Base-by-base conservation (phyloP, 2,329 filamentous ascomycete species). In the Ceratocystiopsis brevicomis region DNA sequence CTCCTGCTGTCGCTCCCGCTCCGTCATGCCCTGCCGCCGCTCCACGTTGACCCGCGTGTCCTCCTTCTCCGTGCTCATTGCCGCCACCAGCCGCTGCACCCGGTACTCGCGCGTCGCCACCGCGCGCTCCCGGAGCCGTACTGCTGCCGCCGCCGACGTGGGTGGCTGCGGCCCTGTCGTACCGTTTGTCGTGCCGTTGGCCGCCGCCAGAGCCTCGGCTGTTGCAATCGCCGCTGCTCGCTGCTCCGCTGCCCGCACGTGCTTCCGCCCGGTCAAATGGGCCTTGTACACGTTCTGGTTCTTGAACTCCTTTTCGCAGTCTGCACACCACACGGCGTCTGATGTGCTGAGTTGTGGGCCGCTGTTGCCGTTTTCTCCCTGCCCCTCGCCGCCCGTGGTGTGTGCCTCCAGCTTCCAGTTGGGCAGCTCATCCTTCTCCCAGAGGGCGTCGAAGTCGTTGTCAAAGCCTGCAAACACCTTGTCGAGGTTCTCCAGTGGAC, bases 21-120 rank as follows among this genome's bases (percentile, higher is more conserved):
- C 88, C 3, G 90, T 98, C 86, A 98, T 94, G 50, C 88, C 88
- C 58, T 92, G 85, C 59, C 85, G 90, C 42, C 90, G 81, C 68
- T 98, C 92, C 12, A 96, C 86, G 54, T 98, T 96, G 53, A 90
- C 80, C 40, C 82, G 75, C 0, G 90, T 96, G 55, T 94, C 88
- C 58, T 81, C 73, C 45, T 88, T 80, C 56, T 94, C 84, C 14
- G 80, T 81, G 56, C 82, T 79, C 75, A 98, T 90, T 5, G 81
- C 75, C 40, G 78, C 72, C 11, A 84, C 76, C 8, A 98, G 69
- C 43, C 80, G 81, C 56, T 79, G 81, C 42, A 95, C 72, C 16
- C 85, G 76, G 58, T 80, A 80, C 57, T 98, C 90, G 44, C 86
- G 78, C 57, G 90, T 83, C 2, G 90, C 90, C 11, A 98, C 78